These are phyloP conservation scores for Pascua sp. DNA, from an alignment of 1,284 basidiomycete species.

Conservation along the genomic window DNA sequence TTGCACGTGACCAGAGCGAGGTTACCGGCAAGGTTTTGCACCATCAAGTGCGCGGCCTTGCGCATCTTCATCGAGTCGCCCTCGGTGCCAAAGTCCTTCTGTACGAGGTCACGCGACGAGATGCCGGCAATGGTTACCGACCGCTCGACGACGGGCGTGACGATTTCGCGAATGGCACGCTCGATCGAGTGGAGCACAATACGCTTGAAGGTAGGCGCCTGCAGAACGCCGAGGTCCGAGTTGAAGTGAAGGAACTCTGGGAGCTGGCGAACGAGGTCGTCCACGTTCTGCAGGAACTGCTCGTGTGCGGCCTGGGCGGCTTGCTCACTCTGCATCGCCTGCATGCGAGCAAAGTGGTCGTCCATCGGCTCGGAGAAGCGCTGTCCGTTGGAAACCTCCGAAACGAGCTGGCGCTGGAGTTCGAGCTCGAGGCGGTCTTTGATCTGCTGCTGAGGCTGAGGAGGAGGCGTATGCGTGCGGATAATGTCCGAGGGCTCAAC, in stretches of 20 bases:
- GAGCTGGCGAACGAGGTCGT: constrained; percentile 65
- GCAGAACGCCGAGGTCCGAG: constrained; percentile 59
- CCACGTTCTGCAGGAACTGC: constrained; percentile 48
- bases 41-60: constrained; percentile 92
- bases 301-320: constrained; percentile 48
- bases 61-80: constrained; percentile 85
- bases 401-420: constrained; percentile 36
- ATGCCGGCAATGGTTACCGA: constrained; percentile 99
- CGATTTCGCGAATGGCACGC: constrained; percentile 94
- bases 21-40: constrained; percentile 93
- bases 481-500: constrained; percentile 82
- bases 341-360: constrained; percentile 42
- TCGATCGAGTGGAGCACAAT: constrained; percentile 90
- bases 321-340: constrained; percentile 44
- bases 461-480: constrained; percentile 45
- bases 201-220: constrained; percentile 78
- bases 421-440: constrained; percentile 42
- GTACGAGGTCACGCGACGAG: constrained; percentile 90
- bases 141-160: constrained; percentile 93
- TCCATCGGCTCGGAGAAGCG: constrained; percentile 31
- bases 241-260: constrained; percentile 75
- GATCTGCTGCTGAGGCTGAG: constrained; percentile 39
- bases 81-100: constrained; percentile 96
- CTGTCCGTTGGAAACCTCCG: constrained; percentile 24
- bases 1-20: constrained; percentile 97